A percentile compares a stretch with the other conserved stretches of the same genome.
Evolutionary conservation across 2,329 filamentous ascomycete genomes (phyloP).

Genomic region (Blastomyces emzantsi): DNA sequence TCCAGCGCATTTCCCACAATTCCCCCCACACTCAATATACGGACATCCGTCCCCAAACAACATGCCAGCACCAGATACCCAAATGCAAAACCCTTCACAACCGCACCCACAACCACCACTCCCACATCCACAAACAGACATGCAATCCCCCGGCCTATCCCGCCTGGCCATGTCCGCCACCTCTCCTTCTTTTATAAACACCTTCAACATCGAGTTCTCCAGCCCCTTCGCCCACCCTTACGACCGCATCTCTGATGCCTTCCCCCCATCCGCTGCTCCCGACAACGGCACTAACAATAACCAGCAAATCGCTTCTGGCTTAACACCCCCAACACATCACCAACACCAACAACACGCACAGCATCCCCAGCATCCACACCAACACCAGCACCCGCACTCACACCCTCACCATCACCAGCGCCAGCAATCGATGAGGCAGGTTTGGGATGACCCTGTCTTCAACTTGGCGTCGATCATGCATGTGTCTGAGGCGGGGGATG

Average conservation of each 20-base stretch:
- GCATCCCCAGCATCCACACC: neutral
- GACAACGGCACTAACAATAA: neutral
- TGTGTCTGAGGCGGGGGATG: neutral
- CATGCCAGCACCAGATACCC: neutral
- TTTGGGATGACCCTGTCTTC: conserved; percentile 12
- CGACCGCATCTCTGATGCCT: neutral
- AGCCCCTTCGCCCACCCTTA: conserved; percentile 9
- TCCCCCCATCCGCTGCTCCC: neutral
- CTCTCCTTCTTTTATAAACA: conserved; percentile 4
- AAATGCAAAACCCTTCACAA: conserved; percentile 5
- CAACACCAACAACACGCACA: neutral
- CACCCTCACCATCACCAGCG: neutral
- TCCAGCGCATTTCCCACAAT: neutral
- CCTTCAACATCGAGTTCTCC: conserved; percentile 11
- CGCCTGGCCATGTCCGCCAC: conserved; percentile 4
- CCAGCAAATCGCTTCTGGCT: neutral
- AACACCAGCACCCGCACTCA: neutral
- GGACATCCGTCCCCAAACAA: neutral
- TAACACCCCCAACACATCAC: neutral
- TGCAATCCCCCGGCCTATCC: conserved; percentile 5
- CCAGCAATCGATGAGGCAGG: conserved; percentile 3
- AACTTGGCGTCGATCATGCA: conserved; percentile 8
- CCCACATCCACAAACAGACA: neutral
- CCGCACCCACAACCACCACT: conserved; percentile 3
- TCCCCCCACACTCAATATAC: neutral